Conservation (phyloP, 2,329 filamentous ascomycete species). For the Paracamarosporium sp. region DNA sequence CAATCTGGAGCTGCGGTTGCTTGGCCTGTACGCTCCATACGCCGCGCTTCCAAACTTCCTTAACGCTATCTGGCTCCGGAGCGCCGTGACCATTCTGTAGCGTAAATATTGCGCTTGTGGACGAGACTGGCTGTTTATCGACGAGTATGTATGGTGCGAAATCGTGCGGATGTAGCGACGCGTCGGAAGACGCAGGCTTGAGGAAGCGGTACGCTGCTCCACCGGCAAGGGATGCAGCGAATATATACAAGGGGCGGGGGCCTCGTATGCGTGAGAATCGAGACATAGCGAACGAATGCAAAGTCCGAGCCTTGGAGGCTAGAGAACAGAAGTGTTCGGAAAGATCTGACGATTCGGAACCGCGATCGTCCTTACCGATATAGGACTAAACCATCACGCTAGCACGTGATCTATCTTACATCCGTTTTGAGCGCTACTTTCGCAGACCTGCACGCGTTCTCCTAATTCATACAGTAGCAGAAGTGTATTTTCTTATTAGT, state of each 20-base stretch:
- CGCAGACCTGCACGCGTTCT: no score
- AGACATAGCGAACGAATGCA: slow-evolving; percentile 27
- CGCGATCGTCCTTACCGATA: neutral
- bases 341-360: neutral
- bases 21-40: slow-evolving; percentile 93
- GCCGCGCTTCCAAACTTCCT: slow-evolving; percentile 63
- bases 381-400: neutral
- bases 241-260: slow-evolving; percentile 37
- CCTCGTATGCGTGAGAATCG: slow-evolving; percentile 32
- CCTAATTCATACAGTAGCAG: no score
- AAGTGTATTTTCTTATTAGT: no score
- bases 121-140: slow-evolving; percentile 67
- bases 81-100: slow-evolving; percentile 54
- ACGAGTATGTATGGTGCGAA: slow-evolving; percentile 73
- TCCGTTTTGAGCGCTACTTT: no score
- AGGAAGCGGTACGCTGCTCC: slow-evolving; percentile 44
- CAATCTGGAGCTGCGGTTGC: slow-evolving; percentile 92
- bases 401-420: no score
- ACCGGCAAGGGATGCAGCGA: slow-evolving; percentile 41
- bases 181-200: slow-evolving; percentile 28
- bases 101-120: slow-evolving; percentile 73
- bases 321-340: neutral
- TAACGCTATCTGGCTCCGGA: slow-evolving; percentile 37
- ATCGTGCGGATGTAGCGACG: slow-evolving; percentile 61
- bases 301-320: neutral